Evolutionary conservation across 1,284 basidiomycete species (phyloP).

Genomic region (Tilletia indica): DNA sequence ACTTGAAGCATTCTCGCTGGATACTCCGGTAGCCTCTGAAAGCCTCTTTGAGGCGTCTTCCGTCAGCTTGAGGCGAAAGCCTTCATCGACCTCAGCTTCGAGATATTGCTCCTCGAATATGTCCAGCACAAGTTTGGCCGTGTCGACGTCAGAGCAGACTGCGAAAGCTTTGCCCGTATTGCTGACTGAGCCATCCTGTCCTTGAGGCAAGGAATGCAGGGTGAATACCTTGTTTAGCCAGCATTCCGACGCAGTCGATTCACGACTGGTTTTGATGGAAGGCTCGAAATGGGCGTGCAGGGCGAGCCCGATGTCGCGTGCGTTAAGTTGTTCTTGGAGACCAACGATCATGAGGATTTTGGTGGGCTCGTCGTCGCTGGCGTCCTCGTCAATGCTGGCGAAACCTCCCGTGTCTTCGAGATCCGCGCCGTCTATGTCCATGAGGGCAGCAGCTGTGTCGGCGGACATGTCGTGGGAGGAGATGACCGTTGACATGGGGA

Average conservation of each 20-base stretch:
- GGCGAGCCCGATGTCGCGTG: background rate
- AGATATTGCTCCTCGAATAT: constrained; percentile 11
- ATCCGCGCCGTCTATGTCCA: constrained; percentile 14
- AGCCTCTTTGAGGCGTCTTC: background rate
- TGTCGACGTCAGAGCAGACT: constrained; percentile 1
- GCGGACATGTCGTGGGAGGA: background rate
- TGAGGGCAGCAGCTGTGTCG: background rate
- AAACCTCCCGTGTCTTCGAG: background rate
- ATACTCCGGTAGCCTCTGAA: background rate
- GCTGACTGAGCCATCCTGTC: background rate
- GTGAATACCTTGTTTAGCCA: constrained; percentile 1
- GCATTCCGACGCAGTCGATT: background rate
- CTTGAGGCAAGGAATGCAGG: background rate
- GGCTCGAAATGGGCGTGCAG: constrained; percentile 1
- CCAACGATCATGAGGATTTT: background rate
- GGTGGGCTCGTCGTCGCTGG: constrained; percentile 17
- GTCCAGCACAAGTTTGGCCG: background rate
- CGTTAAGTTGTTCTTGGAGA: background rate
- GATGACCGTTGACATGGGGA: background rate
- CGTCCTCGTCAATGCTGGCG: constrained; percentile 9
- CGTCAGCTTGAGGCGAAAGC: constrained; percentile 7
- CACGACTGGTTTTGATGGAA: background rate
- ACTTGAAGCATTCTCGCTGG: background rate
- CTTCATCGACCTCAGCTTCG: background rate
- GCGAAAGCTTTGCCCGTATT: constrained; percentile 12